Evolutionary conservation across 129 eudicot genomes (phyloP).

Genomic region (Centaurea solstitialis): DNA sequence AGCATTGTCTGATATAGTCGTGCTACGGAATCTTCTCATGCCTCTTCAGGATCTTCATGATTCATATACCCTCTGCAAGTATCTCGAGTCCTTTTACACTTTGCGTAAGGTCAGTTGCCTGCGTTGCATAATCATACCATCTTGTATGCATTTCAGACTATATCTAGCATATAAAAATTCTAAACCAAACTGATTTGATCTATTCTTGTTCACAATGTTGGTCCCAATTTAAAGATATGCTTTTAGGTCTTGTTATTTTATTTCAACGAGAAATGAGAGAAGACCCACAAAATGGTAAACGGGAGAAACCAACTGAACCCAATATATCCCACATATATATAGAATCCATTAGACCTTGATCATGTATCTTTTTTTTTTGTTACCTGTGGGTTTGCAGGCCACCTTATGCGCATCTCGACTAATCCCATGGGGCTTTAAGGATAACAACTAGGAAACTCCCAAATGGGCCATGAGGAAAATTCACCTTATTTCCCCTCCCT

Average conservation of each 20-base stretch:
- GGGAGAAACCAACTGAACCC: background rate
- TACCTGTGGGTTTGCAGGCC: no score
- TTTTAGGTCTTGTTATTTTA: background rate
- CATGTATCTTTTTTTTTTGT: no score
- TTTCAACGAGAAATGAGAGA: background rate
- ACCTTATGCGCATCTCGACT: no score
- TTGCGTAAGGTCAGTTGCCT: conserved; percentile 64
- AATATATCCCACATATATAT: no score
- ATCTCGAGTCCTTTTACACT: conserved; percentile 89
- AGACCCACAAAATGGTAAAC: background rate
- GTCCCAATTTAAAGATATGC: background rate
- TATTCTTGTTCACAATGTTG: background rate
- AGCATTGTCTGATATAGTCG: conserved; percentile 78
- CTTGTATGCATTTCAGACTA: background rate
- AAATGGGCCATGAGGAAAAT: no score
- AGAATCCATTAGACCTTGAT: no score
- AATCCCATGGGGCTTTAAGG: no score
- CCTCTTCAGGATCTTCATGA: conserved; percentile 70
- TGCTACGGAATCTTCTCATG: conserved; percentile 76
- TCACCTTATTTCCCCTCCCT: no score
- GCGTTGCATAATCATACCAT: background rate
- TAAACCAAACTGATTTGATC: background rate
- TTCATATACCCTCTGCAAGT: conserved; percentile 69
- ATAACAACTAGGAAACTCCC: no score
- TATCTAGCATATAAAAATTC: no score